phyloP scores from a whole-genome alignment of 305 asterid genomes.

The Fraxinus paxiana region DNA sequence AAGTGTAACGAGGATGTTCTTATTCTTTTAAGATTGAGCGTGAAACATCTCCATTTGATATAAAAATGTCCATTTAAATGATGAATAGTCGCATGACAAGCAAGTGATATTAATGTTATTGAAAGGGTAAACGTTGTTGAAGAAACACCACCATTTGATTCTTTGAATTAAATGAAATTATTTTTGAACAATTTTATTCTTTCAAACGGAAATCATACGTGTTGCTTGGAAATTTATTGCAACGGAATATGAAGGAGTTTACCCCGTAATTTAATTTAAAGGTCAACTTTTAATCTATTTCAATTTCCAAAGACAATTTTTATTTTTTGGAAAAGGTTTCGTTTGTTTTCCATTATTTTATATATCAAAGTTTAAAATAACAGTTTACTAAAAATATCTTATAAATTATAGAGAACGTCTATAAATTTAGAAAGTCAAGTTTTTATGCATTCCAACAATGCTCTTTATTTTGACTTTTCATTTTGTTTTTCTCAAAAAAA shows the following conservation, averaged over 20 bases:
- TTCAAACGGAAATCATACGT: neutral
- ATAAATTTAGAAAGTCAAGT: too few relatives aligned
- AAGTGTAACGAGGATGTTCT: neutral
- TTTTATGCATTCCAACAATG: too few relatives aligned
- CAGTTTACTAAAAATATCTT: too few relatives aligned
- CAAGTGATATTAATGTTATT: neutral
- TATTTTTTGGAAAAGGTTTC: too few relatives aligned
- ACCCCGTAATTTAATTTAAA: neutral
- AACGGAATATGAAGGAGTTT: neutral
- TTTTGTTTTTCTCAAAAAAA: too few relatives aligned
- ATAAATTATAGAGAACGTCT: too few relatives aligned
- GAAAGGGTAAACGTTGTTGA: neutral
- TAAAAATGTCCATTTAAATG: neutral
- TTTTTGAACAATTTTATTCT: neutral
- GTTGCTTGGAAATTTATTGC: neutral
- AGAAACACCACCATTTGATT: neutral
- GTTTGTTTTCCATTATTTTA: too few relatives aligned
- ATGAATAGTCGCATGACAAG: neutral
- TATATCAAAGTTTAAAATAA: neutral
- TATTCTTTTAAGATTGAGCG: neutral
- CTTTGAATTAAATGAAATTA: neutral
- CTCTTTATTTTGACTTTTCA: too few relatives aligned
- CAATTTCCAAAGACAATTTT: neutral
- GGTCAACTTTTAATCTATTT: neutral
- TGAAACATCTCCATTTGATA: neutral